Percentiles rank a stretch among this genome's conserved stretches.
Evolutionary conservation across 2,329 filamentous ascomycete species (phyloP).

Genomic region (Atkinsonella hypoxylon): DNA sequence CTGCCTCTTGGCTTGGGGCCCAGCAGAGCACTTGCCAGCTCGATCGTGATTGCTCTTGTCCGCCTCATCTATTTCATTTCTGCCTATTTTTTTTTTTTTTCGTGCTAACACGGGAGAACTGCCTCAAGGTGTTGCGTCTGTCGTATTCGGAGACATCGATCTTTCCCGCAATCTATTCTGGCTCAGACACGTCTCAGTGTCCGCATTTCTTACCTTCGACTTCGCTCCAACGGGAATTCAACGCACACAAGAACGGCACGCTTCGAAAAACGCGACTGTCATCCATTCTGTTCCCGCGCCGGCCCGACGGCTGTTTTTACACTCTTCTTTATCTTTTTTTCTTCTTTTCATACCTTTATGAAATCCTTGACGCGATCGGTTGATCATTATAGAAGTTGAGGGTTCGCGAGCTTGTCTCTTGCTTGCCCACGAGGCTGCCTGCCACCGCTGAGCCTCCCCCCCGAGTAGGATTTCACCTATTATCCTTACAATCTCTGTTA

Average conservation of each 20-base stretch:
- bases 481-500: not conserved
- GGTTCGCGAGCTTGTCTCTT: conserved; percentile 2
- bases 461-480: conserved; percentile 1
- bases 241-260: not conserved
- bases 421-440: conserved; percentile 1
- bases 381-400: conserved; percentile 1
- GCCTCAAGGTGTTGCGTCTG: not conserved
- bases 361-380: conserved; percentile 3
- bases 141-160: not conserved
- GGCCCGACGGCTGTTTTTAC: not conserved
- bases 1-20: not conserved
- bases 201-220: conserved; percentile 6
- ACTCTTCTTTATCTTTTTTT: not conserved
- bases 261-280: not conserved
- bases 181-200: conserved; percentile 8
- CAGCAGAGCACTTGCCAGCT: conserved; percentile 1
- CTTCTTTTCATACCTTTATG: not conserved
- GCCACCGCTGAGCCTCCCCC: not conserved
- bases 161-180: conserved; percentile 4
- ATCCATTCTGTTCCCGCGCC: not conserved
- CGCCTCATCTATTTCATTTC: not conserved
- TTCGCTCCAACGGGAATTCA: not conserved
- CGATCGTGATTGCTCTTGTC: not conserved
- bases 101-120: not conserved
- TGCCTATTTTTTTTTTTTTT: not conserved